Conservation (phyloP, 2,329 filamentous ascomycete genomes). For the Ceratocystis ficicola region DNA sequence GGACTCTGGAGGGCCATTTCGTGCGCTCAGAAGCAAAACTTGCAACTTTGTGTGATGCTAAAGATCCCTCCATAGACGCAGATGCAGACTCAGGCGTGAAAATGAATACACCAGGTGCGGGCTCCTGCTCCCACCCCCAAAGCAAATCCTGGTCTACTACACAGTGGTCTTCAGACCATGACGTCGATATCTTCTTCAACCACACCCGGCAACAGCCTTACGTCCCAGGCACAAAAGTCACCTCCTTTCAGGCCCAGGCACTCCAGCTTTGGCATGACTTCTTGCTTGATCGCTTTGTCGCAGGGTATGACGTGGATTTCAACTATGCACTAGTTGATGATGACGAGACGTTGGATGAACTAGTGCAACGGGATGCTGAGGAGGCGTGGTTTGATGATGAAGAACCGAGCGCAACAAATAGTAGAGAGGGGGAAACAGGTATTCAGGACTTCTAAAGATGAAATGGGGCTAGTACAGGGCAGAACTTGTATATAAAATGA, state of each 20-base stretch:
- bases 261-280: conserved; percentile 56
- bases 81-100: background rate
- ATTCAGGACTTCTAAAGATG: conserved; percentile 53
- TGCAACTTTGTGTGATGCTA: conserved; percentile 29
- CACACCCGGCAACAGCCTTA: background rate
- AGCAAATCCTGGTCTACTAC: background rate
- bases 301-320: conserved; percentile 64
- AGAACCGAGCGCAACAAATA: conserved; percentile 44
- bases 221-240: background rate
- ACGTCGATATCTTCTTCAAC: background rate
- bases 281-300: conserved; percentile 61
- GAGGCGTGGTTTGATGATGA: conserved; percentile 74
- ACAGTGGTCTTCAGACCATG: conserved; percentile 5
- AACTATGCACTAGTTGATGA: conserved; percentile 61
- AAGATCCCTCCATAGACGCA: background rate
- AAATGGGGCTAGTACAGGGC: background rate
- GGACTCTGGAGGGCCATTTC: conserved; percentile 65
- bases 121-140: background rate
- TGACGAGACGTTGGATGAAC: conserved; percentile 54
- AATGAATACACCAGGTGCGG: background rate
- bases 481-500: background rate
- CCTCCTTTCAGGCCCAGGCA: conserved; percentile 47
- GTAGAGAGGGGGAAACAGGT: conserved; percentile 49
- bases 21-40: conserved; percentile 65
- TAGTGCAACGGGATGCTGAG: conserved; percentile 47